Percentiles rank a stretch among this genome's conserved stretches.
Evolutionary conservation across 2,329 filamentous ascomycete species (phyloP).

Genomic region (Calonectria leucothoes): DNA sequence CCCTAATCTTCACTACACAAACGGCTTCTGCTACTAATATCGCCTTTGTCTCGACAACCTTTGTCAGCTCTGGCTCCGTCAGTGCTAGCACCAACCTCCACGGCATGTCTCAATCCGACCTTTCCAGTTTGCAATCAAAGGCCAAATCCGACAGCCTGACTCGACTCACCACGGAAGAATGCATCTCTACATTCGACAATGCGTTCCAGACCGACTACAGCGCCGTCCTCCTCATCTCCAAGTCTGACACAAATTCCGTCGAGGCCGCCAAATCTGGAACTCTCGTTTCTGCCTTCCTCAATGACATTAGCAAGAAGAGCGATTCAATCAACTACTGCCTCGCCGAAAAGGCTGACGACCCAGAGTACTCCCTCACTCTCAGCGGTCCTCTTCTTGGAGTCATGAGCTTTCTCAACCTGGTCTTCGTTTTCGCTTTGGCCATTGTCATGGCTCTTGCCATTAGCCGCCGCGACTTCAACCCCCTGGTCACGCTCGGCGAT

Average conservation of each 20-base stretch:
- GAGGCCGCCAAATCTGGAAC: constrained; percentile 46
- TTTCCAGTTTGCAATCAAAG: constrained; percentile 23
- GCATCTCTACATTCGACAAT: constrained; percentile 25
- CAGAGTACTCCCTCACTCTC: constrained; percentile 47
- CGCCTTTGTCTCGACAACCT: constrained; percentile 28
- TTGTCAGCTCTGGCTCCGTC: constrained; percentile 16
- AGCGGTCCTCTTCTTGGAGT: constrained; percentile 52
- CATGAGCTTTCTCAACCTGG: constrained; percentile 54
- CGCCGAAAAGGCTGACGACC: constrained; percentile 23
- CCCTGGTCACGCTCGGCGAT: constrained; percentile 63
- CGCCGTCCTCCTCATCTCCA: constrained; percentile 24
- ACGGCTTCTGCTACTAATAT: constrained; percentile 36
- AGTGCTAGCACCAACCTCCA: constrained; percentile 10
- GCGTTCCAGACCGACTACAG: constrained; percentile 26
- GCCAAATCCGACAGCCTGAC: constrained; percentile 21
- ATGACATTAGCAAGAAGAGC: constrained; percentile 9
- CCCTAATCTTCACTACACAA: constrained; percentile 58
- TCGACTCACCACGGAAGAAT: constrained; percentile 18
- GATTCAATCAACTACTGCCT: constrained; percentile 28
- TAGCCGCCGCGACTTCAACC: constrained; percentile 49
- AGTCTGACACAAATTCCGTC: constrained; percentile 29
- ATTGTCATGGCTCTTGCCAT: constrained; percentile 54
- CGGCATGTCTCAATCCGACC: constrained; percentile 22
- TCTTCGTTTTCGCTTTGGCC: constrained; percentile 55
- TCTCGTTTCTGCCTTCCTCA: constrained; percentile 28